Percentiles rank a stretch among this genome's conserved stretches.
phyloP scores from a whole-genome alignment of 2,329 filamentous ascomycete species.

The Penicillium sp. region DNA sequence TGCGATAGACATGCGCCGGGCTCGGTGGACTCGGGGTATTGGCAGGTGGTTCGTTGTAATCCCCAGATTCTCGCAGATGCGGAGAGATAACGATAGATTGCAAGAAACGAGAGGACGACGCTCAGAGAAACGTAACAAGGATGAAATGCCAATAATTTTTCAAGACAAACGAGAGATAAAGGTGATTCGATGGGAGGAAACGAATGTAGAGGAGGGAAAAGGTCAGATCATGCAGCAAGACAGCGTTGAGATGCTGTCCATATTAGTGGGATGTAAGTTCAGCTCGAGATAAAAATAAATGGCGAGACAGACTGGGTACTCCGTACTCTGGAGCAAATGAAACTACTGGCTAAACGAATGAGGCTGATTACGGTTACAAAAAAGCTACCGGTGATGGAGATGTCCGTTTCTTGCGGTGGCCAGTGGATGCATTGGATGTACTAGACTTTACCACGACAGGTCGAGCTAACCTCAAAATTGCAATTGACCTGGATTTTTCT shows the following conservation, averaged over 20 bases:
- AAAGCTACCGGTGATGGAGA: conserved; percentile 5
- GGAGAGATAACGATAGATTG: conserved; percentile 7
- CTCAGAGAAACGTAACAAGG: conserved; percentile 4
- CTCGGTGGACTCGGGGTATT: neutral
- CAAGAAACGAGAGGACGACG: conserved; percentile 15
- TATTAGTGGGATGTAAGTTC: conserved; percentile 4
- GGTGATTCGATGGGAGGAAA: conserved; percentile 3
- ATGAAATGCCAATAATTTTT: neutral
- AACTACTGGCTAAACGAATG: conserved; percentile 4
- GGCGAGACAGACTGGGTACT: neutral
- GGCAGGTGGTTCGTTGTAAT: neutral
- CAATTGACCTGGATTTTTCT: neutral
- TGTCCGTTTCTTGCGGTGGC: neutral
- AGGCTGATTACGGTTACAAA: conserved; percentile 5
- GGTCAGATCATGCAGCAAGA: conserved; percentile 4
- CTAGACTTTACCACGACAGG: neutral
- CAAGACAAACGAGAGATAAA: conserved; percentile 4
- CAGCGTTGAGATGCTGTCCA: neutral
- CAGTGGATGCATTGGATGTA: conserved; percentile 3
- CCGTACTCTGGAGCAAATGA: conserved; percentile 2
- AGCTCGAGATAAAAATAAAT: conserved; percentile 9
- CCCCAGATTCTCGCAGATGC: neutral
- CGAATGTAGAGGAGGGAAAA: conserved; percentile 3
- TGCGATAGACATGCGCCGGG: neutral
- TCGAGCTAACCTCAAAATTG: conserved; percentile 3